Evolutionary conservation across 495 filamentous ascomycete genomes (phyloP).

Genomic region (Hypoxylon subgilvum): DNA sequence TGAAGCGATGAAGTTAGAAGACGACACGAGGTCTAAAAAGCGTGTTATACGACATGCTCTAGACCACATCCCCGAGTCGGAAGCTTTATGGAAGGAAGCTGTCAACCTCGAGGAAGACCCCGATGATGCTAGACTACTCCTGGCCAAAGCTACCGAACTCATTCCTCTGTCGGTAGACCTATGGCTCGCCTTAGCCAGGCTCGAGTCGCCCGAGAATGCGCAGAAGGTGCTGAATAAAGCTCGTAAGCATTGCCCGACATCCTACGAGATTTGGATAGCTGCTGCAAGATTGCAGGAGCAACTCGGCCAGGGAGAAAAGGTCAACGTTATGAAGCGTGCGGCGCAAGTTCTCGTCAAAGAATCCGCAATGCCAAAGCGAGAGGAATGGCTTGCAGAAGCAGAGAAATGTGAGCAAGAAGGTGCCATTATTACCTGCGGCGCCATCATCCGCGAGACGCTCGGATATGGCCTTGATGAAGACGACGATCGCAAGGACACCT

Average conservation of each 20-base stretch:
- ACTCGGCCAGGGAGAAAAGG: conserved; percentile 70
- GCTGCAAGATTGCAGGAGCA: conserved; percentile 92
- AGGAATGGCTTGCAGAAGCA: conserved; percentile 95
- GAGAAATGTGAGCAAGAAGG: conserved; percentile 95
- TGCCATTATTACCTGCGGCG: conserved; percentile 80
- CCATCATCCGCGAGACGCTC: conserved; percentile 90
- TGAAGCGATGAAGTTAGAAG: conserved; percentile 92
- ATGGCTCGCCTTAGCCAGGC: conserved; percentile 88
- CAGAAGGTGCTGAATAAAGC: conserved; percentile 95
- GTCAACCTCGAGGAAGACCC: conserved; percentile 93
- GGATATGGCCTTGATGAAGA: conserved; percentile 95
- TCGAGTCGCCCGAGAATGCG: conserved; percentile 87
- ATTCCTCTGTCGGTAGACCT: conserved; percentile 92
- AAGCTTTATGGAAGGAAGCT: conserved; percentile 95
- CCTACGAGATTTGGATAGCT: conserved; percentile 94
- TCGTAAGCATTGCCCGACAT: conserved; percentile 88
- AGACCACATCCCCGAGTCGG: conserved; percentile 87
- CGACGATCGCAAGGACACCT: conserved; percentile 92
- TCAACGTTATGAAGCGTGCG: conserved; percentile 93
- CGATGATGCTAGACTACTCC: conserved; percentile 80
- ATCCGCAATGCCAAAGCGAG: conserved; percentile 93
- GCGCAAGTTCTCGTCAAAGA: conserved; percentile 88
- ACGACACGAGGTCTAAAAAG: conserved; percentile 79
- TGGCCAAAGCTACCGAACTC: conserved; percentile 92
- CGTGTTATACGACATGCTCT: conserved; percentile 87